Evolutionary conservation across 495 filamentous ascomycete species (phyloP).

Genomic region (Neurospora tetrasperma): DNA sequence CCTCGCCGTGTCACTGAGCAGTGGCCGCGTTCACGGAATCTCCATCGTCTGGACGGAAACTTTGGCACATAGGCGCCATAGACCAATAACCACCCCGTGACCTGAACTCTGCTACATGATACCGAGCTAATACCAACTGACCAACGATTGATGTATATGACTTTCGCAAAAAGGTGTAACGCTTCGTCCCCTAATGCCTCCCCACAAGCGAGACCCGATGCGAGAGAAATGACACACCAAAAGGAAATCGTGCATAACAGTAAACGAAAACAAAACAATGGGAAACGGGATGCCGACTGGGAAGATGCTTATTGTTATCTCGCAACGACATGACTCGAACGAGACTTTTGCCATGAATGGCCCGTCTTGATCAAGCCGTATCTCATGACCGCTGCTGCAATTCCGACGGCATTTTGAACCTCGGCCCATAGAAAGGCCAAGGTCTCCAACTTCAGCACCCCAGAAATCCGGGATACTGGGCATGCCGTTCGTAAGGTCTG

Average conservation of each 20-base stretch:
- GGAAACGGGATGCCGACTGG: slow-evolving; percentile 8
- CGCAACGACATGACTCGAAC: slow-evolving; percentile 6
- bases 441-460: slow-evolving; percentile 13
- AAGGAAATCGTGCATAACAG: slow-evolving; percentile 13
- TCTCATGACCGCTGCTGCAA: slow-evolving; percentile 11
- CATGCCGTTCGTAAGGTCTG: slow-evolving; percentile 26
- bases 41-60: background rate
- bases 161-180: slow-evolving; percentile 1
- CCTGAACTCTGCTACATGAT: background rate
- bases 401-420: slow-evolving; percentile 2
- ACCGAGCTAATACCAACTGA: slow-evolving; percentile 1
- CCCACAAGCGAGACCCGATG: slow-evolving; percentile 32
- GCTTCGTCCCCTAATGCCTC: slow-evolving; percentile 29
- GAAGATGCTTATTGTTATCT: slow-evolving; percentile 9
- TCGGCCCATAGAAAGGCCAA: slow-evolving; percentile 3
- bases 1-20: background rate
- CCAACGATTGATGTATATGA: background rate
- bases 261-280: slow-evolving; percentile 16
- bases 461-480: slow-evolving; percentile 16
- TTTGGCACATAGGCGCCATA: background rate
- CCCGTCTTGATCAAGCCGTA: background rate
- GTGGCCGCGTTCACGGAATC: background rate
- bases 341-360: slow-evolving; percentile 1
- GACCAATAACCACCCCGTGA: background rate
- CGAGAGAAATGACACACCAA: slow-evolving; percentile 18